These are phyloP conservation scores for Imleria badia DNA, from an alignment of 768 basidiomycete species.

Conservation along the genomic window DNA sequence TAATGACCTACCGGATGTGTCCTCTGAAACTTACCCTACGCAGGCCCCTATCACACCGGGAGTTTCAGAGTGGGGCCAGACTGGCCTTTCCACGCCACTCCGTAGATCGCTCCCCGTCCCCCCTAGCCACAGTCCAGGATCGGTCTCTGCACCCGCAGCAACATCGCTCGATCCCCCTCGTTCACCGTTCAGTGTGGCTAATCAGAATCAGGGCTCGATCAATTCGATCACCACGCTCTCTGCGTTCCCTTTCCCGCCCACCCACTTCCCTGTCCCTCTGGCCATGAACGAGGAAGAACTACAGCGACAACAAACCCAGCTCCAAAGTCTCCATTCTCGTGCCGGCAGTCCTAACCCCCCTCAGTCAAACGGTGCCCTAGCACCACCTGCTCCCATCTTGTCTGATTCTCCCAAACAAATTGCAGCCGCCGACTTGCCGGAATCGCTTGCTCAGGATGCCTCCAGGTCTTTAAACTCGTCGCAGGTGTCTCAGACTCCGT, in stretches of 20 bases:
- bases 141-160: conserved; percentile 1
- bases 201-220: conserved; percentile 30
- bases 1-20: conserved; percentile 25
- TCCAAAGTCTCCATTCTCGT: conserved; percentile 23
- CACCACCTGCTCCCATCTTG: conserved; percentile 10
- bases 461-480: conserved; percentile 4
- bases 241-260: conserved; percentile 72
- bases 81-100: conserved; percentile 14
- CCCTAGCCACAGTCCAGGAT: conserved; percentile 15
- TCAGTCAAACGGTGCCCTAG: background rate
- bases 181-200: conserved; percentile 19
- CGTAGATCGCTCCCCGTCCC: conserved; percentile 24
- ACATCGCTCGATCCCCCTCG: conserved; percentile 24
- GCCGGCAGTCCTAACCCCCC: conserved; percentile 16
- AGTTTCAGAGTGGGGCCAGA: conserved; percentile 34
- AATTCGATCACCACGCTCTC: conserved; percentile 66
- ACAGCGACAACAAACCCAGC: conserved; percentile 25
- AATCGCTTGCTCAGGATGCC: background rate
- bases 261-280: conserved; percentile 67
- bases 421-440: conserved; percentile 4
- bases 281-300: conserved; percentile 24
- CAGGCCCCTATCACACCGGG: background rate
- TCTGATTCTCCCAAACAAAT: conserved; percentile 24
- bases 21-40: conserved; percentile 3
- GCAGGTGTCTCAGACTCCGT: conserved; percentile 5